Evolutionary conservation across 352 stramenopile species (phyloP).

Genomic region (Phytophthora tentaculata): DNA sequence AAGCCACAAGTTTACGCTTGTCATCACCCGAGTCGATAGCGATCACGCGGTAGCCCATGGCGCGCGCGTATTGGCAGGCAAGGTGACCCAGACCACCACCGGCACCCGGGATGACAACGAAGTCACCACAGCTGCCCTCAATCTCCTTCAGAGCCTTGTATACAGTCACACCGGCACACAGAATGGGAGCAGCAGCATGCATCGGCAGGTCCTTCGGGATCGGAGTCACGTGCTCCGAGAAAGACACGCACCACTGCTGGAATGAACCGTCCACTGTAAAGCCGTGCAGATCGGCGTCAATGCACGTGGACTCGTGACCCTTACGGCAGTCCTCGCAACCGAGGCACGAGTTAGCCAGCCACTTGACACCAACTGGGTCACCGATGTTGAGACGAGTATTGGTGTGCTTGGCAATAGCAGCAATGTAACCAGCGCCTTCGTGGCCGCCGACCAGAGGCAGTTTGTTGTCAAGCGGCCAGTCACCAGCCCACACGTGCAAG

Average conservation of each 20-base stretch:
- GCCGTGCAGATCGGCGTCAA: constrained; percentile 37
- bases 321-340: constrained; percentile 58
- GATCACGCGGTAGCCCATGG: constrained; percentile 71
- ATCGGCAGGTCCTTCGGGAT: constrained; percentile 63
- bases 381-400: constrained; percentile 44
- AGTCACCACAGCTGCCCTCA: constrained; percentile 44
- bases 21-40: constrained; percentile 65
- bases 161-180: constrained; percentile 88
- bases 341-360: constrained; percentile 49
- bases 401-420: constrained; percentile 45
- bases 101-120: constrained; percentile 62
- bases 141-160: constrained; percentile 81
- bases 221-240: constrained; percentile 68
- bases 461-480: constrained; percentile 43
- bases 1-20: constrained; percentile 65
- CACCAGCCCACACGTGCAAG: constrained; percentile 46
- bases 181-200: constrained; percentile 57
- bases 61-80: constrained; percentile 73
- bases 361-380: constrained; percentile 53
- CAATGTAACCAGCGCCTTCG: constrained; percentile 53
- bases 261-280: constrained; percentile 54
- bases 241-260: constrained; percentile 66
- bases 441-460: constrained; percentile 56
- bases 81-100: constrained; percentile 84
- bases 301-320: constrained; percentile 47